Evolutionary conservation across 805 yeast genomes (phyloP), one percentile per base, ranked within the genome.

Genomic region (Sugiyamaella boreocaroliniensis): DNA sequence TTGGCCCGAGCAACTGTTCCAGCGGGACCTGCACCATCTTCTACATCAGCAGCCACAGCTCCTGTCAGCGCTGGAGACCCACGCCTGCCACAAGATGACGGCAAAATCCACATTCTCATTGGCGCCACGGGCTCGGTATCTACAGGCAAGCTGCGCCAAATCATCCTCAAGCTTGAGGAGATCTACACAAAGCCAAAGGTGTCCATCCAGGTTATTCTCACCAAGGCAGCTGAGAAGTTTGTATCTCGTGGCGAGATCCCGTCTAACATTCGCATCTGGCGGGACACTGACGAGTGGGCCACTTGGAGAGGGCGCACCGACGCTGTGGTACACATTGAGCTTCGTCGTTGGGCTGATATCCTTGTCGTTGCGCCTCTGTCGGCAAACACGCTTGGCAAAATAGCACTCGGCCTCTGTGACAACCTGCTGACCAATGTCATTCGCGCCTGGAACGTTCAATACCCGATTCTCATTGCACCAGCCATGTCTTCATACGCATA

Each of bases 281-380:
- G 90, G 64, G 97, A 93, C 64, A 78, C 79, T 54, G 99, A 93
- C 66, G 98, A 92, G 70, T 92, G 99, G 99, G 72, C 73, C 34
- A 81, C 84, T n/a, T 92, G 97, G 85, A 82, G 83, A 61, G 69
- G 75, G 45, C 76, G 95, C 56, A 75, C 83, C 51, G 98, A 93
- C 68, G 97, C 98, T 1, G 96, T 93, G 40, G 74, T 93, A 58
- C 98, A 92, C 70, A 89, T 92, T 60, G 98, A 93, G 71, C 74
- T 92, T 55, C 82, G 98, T 55, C 81, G 96, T 58, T 92, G 98
- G 98, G 98, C 98, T 1, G 97, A 92, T 69, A 82, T 93, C 43
- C 75, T 93, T 47, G 78, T 93, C 19, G 85, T 92, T 44, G 96
- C 96, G n/a, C 99, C 99, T 12, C 73, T 92, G 59, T 85, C 95